Evolutionary conservation across 306 rosid species (phyloP).

Genomic region (Inga oerstediana): DNA sequence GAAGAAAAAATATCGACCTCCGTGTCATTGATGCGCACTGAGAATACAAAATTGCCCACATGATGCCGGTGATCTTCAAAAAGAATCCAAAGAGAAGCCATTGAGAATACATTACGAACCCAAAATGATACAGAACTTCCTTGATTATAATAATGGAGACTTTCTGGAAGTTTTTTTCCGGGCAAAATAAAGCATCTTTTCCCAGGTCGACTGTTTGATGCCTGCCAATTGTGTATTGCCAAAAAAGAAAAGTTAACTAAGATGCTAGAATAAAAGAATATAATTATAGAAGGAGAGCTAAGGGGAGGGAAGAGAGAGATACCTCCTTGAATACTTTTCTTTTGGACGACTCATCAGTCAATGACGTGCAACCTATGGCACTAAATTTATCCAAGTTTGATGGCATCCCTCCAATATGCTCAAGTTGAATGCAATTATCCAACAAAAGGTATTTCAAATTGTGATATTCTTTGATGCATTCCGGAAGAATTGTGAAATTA

Average conservation of each 20-base stretch:
- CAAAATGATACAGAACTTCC: no score
- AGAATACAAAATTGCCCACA: neutral
- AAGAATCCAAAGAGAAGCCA: neutral
- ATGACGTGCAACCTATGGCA: neutral
- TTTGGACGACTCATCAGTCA: neutral
- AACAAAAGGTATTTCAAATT: no score
- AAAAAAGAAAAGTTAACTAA: neutral
- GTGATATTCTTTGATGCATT: no score
- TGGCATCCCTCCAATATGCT: neutral
- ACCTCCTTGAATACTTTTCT: neutral
- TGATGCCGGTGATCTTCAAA: no score
- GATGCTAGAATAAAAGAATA: no score
- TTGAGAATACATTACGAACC: no score
- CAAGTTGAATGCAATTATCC: neutral
- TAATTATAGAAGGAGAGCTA: neutral
- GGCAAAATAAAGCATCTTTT: neutral
- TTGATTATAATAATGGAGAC: no score
- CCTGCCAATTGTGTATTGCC: neutral
- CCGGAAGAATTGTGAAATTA: no score
- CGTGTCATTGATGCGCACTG: neutral
- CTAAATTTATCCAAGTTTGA: neutral
- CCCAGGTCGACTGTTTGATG: neutral
- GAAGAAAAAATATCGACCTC: neutral
- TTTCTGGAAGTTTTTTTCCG: no score
- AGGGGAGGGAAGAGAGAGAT: no score